These are phyloP conservation scores for Colletotrichum tabaci DNA, from an alignment of 2,329 filamentous ascomycete genomes.

Conservation along the genomic window DNA sequence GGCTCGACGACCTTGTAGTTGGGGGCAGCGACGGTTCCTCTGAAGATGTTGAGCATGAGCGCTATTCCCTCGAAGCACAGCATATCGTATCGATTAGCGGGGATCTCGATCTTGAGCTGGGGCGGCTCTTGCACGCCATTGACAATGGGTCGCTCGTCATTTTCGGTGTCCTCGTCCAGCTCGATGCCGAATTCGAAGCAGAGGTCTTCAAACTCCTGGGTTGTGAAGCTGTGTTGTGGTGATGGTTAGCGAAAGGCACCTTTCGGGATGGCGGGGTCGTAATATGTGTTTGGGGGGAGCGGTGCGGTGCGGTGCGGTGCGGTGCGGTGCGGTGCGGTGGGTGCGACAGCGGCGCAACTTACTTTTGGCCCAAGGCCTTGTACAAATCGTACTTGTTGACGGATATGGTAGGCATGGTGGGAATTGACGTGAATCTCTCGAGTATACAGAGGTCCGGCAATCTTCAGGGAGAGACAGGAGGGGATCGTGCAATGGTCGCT, in stretches of 20 bases:
- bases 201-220: conserved; percentile 94
- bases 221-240: conserved; percentile 81
- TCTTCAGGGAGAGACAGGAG: conserved; percentile 38
- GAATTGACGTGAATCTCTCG: conserved; percentile 35
- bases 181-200: conserved; percentile 99
- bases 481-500: conserved; percentile 30
- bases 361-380: conserved; percentile 92
- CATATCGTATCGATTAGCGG: conserved; percentile 95
- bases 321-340: conserved; percentile 4
- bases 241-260: conserved; percentile 39
- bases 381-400: conserved; percentile 98
- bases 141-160: conserved; percentile 79
- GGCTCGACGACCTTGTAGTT: conserved; percentile 85
- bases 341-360: conserved; percentile 55
- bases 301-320: conserved; percentile 2
- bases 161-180: conserved; percentile 93
- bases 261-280: conserved; percentile 37
- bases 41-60: conserved; percentile 96
- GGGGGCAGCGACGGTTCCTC: conserved; percentile 80
- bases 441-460: conserved; percentile 16
- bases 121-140: conserved; percentile 88
- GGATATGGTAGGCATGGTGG: conserved; percentile 91
- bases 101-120: conserved; percentile 98
- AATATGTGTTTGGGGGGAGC: conserved; percentile 13
- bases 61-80: conserved; percentile 98